phyloP scores from a whole-genome alignment of 768 basidiomycete species.

The Trametes meyenii region DNA sequence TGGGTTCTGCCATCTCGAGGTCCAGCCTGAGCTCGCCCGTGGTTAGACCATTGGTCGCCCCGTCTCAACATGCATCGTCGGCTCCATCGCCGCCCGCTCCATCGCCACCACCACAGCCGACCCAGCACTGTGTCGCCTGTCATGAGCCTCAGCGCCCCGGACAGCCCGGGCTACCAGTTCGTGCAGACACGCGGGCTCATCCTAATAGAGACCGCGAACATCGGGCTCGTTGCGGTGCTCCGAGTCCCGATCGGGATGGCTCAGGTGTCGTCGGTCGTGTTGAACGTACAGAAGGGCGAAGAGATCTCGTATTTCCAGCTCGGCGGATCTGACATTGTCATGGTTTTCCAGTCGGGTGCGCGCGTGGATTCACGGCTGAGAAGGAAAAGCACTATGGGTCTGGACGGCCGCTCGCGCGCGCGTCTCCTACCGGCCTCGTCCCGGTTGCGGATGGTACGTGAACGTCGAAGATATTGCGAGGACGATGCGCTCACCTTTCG shows the following conservation, averaged over 20 bases:
- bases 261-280: conserved; percentile 28
- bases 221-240: conserved; percentile 30
- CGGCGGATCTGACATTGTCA: conserved; percentile 29
- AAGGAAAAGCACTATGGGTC: conserved; percentile 17
- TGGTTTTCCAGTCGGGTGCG: conserved; percentile 28
- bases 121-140: neutral
- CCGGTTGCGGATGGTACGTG: too few species aligned
- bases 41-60: neutral
- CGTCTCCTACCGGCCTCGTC: too few species aligned
- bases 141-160: conserved; percentile 19
- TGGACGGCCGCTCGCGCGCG: conserved; percentile 3
- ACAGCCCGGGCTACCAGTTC: conserved; percentile 30
- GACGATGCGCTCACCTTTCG: too few species aligned
- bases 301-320: conserved; percentile 28
- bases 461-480: too few species aligned
- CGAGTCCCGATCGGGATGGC: conserved; percentile 32
- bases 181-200: conserved; percentile 26
- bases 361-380: conserved; percentile 15
- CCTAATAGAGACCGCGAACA: conserved; percentile 21
- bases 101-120: too few species aligned
- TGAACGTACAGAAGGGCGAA: conserved; percentile 29
- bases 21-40: conserved; percentile 7
- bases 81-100: neutral
- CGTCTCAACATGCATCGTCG: neutral
- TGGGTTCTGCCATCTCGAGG: conserved; percentile 29